phyloP scores from a whole-genome alignment of 768 basidiomycete species.

The Podaxis sp. region DNA sequence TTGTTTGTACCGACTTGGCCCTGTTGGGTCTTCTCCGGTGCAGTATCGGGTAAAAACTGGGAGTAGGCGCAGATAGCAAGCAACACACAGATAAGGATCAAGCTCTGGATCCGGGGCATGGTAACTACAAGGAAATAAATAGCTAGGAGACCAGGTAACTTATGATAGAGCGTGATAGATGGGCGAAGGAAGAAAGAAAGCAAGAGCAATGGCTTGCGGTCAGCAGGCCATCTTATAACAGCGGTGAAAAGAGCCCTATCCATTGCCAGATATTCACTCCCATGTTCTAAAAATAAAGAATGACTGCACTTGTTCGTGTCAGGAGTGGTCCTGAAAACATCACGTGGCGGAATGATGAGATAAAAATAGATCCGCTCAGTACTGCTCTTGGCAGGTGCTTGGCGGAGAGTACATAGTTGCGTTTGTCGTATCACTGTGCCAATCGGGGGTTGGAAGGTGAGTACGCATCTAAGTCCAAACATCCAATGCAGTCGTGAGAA shows the following conservation, averaged over 20 bases:
- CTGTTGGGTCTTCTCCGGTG: conserved; percentile 42
- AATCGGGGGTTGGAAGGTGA: background rate
- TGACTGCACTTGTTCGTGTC: background rate
- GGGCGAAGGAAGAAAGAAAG: background rate
- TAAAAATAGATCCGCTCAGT: background rate
- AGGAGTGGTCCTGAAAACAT: background rate
- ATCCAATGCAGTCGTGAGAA: background rate
- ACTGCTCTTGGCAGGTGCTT: background rate
- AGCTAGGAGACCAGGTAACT: background rate
- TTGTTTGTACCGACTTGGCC: conserved; percentile 64
- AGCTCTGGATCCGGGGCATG: background rate
- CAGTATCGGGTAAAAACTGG: conserved; percentile 35
- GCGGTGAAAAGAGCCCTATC: background rate
- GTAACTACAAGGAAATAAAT: background rate
- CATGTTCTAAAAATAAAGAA: background rate
- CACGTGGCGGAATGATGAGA: background rate
- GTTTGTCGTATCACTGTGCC: background rate
- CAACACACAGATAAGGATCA: background rate
- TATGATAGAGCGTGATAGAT: background rate
- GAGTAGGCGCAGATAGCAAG: conserved; percentile 5
- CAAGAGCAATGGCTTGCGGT: background rate
- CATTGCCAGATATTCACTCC: background rate
- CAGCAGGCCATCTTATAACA: too few species aligned
- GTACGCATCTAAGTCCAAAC: background rate
- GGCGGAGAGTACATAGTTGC: background rate